Base-by-base conservation (phyloP, 345 rosid genomes). In the Kandelia obovata region DNA sequence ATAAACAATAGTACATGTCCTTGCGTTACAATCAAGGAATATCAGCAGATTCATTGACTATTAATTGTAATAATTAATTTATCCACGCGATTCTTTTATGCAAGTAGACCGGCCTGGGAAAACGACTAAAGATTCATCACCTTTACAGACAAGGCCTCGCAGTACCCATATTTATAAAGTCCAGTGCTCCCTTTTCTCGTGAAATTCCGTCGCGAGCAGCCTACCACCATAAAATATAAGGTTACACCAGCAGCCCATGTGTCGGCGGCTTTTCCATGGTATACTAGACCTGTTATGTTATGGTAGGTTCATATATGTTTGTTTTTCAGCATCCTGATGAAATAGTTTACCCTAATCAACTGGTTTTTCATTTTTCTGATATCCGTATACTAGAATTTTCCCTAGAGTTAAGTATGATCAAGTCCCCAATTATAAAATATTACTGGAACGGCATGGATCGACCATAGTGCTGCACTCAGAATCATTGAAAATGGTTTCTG, bases 221-320 rank as follows among this genome's bases (percentile, higher is more conserved):
- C 63, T 56, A 28, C 30, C 43, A 71, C 46, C 31, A 63, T 28
- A 57, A 39, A 28, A 34, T 63, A 71, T 28, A 71, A 71, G 28
- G 68, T 71, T 25, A 56, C 68, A 39, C 74, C 74, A 13, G 28
- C 31, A 19, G 74, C 74, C 74, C 74, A 43, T 7, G 32, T 55
- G 27, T 71, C 74, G 7, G 64, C 74, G 7, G 30, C 30, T 56
- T 56, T 56, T 56, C 59, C 59, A 15, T 5, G 11, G 59, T 25
- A 56, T 21, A 27, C 59, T 25, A 1, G 26, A 56, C 59, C 30
- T 56, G 59, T 21, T 23, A 25, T 56, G 59, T 21, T 23, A 25
- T 23, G 4, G 28, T 56, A 56, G 59, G 28, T n/a, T 55, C 28
- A 55, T 1, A 3, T 26, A 23, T 21, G n/a, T 1, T 55, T 55